Base-by-base conservation (phyloP, 2,329 filamentous ascomycete species). In the Cytospora schulzeri region DNA sequence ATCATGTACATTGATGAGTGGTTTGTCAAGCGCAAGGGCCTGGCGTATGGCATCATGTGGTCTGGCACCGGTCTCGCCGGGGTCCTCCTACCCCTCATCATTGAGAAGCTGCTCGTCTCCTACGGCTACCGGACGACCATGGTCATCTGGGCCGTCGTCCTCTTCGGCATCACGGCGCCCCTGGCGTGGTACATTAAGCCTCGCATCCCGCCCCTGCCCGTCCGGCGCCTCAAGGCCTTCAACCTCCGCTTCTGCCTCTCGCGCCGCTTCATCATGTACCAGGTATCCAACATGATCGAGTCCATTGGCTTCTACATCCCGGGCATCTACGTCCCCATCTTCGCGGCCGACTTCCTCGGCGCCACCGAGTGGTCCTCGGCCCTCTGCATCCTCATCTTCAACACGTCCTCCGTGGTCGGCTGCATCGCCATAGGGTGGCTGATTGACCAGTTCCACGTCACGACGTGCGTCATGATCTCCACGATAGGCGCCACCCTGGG, bases 11-110 rank as follows among this genome's bases (percentile, higher is more conserved):
- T 88, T 68, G 83, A 88, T 66, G 83, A 88, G 71, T 89, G 85
- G 85, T 89, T 88, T 71, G 78, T 85, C 26, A 77, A 76, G 51
- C 80, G 81, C 52, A 85, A 85, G 58, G 85, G 85, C 1, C 74
- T 88, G 38, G 86, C 86, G 1, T 86, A 85, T 69, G 88, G 88
- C n/a, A 80, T 87, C 58, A 85, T 89, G 80, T 88, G 84, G 81
- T 82, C 80, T 14, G 80, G 82, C 2, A 83, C 82, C 0, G 81
- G 83, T 0, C 71, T 84, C 8, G 80, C 79, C 0, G 84, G 84
- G 48, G 79, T 84, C 41, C 70, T 80, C 1, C 70, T 86, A 7
- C 84, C 84, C 17, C 77, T 88, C 51, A 68, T 88, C 3, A 76
- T 88, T 50, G 78, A 85, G 60, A 73, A 73, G 53, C 76, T 88